Conservation (phyloP, 805 yeast species). For the Hanseniaspora guilliermondii region DNA sequence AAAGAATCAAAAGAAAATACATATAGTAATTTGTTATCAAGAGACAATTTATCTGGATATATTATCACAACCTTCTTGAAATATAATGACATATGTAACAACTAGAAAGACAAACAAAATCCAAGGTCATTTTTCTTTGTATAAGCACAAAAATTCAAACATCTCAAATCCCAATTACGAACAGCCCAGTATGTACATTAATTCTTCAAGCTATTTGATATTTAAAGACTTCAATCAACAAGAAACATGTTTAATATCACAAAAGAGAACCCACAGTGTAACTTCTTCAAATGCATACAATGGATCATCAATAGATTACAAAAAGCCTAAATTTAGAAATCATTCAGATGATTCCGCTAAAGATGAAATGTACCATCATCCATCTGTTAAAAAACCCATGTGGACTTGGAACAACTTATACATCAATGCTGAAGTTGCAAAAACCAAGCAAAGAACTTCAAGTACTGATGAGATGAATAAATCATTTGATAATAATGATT, state of each 20-base stretch:
- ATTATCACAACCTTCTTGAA: too few species aligned
- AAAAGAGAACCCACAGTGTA: not conserved
- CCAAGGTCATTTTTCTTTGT: not conserved
- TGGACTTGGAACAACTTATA: constrained; percentile 5
- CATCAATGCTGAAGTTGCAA: not conserved
- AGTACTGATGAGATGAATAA: too few species aligned
- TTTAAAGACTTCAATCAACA: not conserved
- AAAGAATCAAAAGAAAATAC: too few species aligned
- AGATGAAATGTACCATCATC: constrained; percentile 9
- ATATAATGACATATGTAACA: not conserved
- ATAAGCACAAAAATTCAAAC: not conserved
- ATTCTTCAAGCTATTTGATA: not conserved
- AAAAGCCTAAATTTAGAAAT: not conserved
- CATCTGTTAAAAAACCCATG: not conserved
- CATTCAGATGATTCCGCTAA: not conserved
- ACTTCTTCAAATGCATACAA: not conserved
- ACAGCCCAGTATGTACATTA: not conserved
- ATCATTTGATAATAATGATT: not conserved
- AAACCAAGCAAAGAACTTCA: not conserved
- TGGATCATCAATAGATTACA: not conserved
- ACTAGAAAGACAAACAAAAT: not conserved
- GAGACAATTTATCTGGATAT: too few species aligned
- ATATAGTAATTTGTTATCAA: too few species aligned
- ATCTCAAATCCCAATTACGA: not conserved
- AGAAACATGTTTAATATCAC: not conserved